Conservation (phyloP, 495 filamentous ascomycete species). For the Penicillium daleae region DNA sequence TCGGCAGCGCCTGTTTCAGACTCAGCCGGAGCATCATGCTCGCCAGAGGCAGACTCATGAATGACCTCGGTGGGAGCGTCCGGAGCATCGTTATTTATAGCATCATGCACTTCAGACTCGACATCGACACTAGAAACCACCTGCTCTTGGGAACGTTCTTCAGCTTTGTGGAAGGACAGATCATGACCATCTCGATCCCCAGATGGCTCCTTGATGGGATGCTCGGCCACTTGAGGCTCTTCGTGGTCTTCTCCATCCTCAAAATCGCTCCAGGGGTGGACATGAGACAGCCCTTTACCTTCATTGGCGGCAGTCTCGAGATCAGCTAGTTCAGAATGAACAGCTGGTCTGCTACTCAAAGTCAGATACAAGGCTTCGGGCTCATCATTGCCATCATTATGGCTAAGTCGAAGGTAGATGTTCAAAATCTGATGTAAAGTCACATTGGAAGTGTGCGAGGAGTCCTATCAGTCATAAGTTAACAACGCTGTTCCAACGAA, state of each 20-base stretch:
- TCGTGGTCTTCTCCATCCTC: conserved; percentile 32
- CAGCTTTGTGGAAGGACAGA: conserved; percentile 6
- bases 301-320: conserved; percentile 56
- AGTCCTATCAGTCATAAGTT: conserved; percentile 46
- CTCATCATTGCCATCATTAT: conserved; percentile 60
- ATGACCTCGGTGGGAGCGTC: conserved; percentile 11
- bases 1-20: neutral
- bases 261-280: conserved; percentile 47
- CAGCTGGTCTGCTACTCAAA: conserved; percentile 49
- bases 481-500: conserved; percentile 21
- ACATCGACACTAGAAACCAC: neutral
- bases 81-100: conserved; percentile 5
- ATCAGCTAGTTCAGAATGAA: conserved; percentile 49
- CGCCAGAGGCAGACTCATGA: neutral
- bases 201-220: conserved; percentile 8
- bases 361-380: conserved; percentile 60
- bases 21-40: conserved; percentile 3
- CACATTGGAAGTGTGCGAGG: conserved; percentile 40
- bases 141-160: conserved; percentile 2
- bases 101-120: neutral
- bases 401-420: conserved; percentile 58
- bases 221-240: conserved; percentile 15
- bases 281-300: conserved; percentile 62
- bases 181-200: conserved; percentile 7
- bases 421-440: conserved; percentile 62